phyloP scores from a whole-genome alignment of 78 protist genomes.

The Trichosphaerium sp. region DNA sequence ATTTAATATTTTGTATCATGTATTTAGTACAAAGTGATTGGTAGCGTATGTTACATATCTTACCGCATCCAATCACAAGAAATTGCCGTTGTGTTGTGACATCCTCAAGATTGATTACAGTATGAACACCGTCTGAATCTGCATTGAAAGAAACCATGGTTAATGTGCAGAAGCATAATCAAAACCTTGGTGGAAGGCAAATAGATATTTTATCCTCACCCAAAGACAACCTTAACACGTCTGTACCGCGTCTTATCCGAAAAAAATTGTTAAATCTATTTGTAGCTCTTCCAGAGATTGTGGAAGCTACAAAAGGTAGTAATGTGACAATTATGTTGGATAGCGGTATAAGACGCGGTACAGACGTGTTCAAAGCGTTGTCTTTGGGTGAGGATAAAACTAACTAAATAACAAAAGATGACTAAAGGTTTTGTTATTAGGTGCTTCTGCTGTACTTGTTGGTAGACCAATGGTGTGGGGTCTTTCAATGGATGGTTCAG shows the following conservation, averaged over 20 bases:
- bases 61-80: neutral
- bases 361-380: constrained; percentile 65
- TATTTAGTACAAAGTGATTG: neutral
- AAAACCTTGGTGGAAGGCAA: constrained; percentile 74
- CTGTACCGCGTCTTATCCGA: neutral
- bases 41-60: neutral
- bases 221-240: constrained; percentile 23
- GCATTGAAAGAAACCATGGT: constrained; percentile 39
- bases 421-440: neutral
- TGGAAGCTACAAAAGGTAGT: constrained; percentile 19
- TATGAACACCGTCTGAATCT: constrained; percentile 45
- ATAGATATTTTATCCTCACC: constrained; percentile 66
- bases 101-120: constrained; percentile 48
- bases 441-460: constrained; percentile 48
- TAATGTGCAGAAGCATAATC: constrained; percentile 45
- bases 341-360: constrained; percentile 74
- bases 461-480: constrained; percentile 67
- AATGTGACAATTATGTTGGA: constrained; percentile 48
- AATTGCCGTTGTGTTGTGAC: neutral
- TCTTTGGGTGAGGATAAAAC: too few relatives aligned
- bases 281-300: constrained; percentile 1
- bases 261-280: neutral
- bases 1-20: neutral
- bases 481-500: constrained; percentile 26
- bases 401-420: too few relatives aligned